A percentile compares a stretch with the other conserved stretches of the same genome.
phyloP scores from a whole-genome alignment of 2,329 filamentous ascomycete species.

The Colletotrichum spinosum region DNA sequence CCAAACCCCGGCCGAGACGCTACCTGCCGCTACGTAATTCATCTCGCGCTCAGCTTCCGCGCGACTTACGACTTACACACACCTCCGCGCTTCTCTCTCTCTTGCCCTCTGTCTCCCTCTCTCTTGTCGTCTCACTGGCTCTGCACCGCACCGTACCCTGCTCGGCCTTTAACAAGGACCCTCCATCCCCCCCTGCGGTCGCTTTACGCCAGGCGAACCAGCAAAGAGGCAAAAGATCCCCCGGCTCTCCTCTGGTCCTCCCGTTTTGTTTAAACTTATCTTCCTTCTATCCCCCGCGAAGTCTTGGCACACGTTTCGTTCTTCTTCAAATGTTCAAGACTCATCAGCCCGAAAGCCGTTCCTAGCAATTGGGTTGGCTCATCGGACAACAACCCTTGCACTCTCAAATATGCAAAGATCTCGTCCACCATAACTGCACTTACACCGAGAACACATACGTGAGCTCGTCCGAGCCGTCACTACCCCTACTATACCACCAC shows the following conservation, averaged over 20 bases:
- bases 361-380: constrained; percentile 36
- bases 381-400: constrained; percentile 35
- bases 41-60: constrained; percentile 37
- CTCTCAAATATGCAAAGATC: constrained; percentile 35
- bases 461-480: constrained; percentile 28
- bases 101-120: constrained; percentile 1
- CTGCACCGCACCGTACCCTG: constrained; percentile 33
- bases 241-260: constrained; percentile 33
- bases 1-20: constrained; percentile 37
- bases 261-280: constrained; percentile 37
- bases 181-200: constrained; percentile 25
- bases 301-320: constrained; percentile 36
- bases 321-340: constrained; percentile 37
- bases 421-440: constrained; percentile 36
- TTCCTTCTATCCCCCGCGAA: constrained; percentile 37
- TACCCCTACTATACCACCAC: background rate
- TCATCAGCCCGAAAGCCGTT: constrained; percentile 37
- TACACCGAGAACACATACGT: constrained; percentile 33
- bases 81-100: constrained; percentile 7
- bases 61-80: constrained; percentile 36
- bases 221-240: constrained; percentile 37
- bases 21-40: constrained; percentile 38
- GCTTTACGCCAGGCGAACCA: constrained; percentile 23
- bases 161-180: constrained; percentile 35
- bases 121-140: constrained; percentile 6